phyloP scores from a whole-genome alignment of 2,329 filamentous ascomycete genomes.

The Diaporthe amygdali region DNA sequence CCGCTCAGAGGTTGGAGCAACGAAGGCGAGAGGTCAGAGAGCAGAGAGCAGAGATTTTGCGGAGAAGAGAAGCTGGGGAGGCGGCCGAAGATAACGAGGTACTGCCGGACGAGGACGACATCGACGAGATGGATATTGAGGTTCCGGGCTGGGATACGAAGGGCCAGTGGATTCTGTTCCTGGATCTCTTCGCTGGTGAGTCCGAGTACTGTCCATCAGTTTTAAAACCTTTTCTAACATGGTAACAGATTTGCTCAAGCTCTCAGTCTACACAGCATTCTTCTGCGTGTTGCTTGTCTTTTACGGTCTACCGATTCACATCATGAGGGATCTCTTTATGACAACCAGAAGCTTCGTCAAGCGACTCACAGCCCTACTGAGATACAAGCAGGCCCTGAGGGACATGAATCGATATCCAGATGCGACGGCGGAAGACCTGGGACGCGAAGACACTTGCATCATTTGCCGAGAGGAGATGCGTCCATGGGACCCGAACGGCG shows the following conservation, averaged over 20 bases:
- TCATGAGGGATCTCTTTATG: slow-evolving; percentile 93
- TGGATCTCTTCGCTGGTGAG: slow-evolving; percentile 83
- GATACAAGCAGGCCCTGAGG: slow-evolving; percentile 87
- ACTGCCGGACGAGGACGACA: slow-evolving; percentile 66
- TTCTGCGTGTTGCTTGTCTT: slow-evolving; percentile 93
- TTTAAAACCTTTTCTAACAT: neutral
- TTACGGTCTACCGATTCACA: slow-evolving; percentile 95
- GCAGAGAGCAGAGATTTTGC: slow-evolving; percentile 57
- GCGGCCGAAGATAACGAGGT: slow-evolving; percentile 53
- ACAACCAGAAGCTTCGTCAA: slow-evolving; percentile 92
- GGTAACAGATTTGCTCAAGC: slow-evolving; percentile 80
- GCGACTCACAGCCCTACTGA: slow-evolving; percentile 83
- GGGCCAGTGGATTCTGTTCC: slow-evolving; percentile 86
- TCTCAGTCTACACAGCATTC: slow-evolving; percentile 87
- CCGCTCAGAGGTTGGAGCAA: slow-evolving; percentile 69
- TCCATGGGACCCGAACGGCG: slow-evolving; percentile 70
- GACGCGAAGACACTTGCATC: slow-evolving; percentile 91
- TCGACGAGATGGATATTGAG: slow-evolving; percentile 94
- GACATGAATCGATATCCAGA: slow-evolving; percentile 97
- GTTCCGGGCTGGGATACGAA: slow-evolving; percentile 97
- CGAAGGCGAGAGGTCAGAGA: slow-evolving; percentile 71
- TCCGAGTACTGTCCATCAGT: neutral
- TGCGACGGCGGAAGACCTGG: slow-evolving; percentile 84
- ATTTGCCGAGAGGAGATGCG: slow-evolving; percentile 97
- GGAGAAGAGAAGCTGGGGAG: slow-evolving; percentile 51